These are phyloP conservation scores for Sutorius eximius DNA, from an alignment of 1,284 basidiomycete genomes.

Conservation along the genomic window DNA sequence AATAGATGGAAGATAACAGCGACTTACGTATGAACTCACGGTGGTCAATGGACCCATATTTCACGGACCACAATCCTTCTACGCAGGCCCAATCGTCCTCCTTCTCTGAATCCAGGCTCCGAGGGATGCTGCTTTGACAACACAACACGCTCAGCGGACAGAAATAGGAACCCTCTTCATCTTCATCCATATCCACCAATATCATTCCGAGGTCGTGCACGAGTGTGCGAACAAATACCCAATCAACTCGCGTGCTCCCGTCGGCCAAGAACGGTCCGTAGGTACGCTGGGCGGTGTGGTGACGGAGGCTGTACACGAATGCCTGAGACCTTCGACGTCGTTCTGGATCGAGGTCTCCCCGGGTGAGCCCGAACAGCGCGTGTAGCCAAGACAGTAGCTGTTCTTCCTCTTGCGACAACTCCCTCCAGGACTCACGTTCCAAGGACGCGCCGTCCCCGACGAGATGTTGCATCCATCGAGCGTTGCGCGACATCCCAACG, in stretches of 20 bases:
- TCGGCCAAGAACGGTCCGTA: slow-evolving; percentile 59
- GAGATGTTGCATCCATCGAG: slow-evolving; percentile 50
- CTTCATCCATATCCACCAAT: slow-evolving; percentile 40
- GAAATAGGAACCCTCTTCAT: slow-evolving; percentile 33
- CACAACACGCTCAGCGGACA: slow-evolving; percentile 55
- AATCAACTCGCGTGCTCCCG: slow-evolving; percentile 50
- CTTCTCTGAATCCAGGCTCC: slow-evolving; percentile 37
- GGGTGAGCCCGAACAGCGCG: slow-evolving; percentile 54
- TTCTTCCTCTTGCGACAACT: slow-evolving; percentile 37
- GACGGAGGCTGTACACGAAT: slow-evolving; percentile 58
- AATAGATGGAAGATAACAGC: neutral
- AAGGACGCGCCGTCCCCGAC: slow-evolving; percentile 47
- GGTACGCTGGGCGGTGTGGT: slow-evolving; percentile 49
- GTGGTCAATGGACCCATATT: slow-evolving; percentile 70
- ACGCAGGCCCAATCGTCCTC: slow-evolving; percentile 64
- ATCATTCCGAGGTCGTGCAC: slow-evolving; percentile 57
- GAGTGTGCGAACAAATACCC: slow-evolving; percentile 58
- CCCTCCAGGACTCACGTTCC: slow-evolving; percentile 35
- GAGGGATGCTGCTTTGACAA: slow-evolving; percentile 51
- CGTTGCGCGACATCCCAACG: slow-evolving; percentile 45
- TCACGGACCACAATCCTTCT: slow-evolving; percentile 56
- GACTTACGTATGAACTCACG: slow-evolving; percentile 55
- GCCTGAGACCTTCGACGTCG: slow-evolving; percentile 46
- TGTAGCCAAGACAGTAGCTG: slow-evolving; percentile 54
- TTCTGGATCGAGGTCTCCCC: slow-evolving; percentile 36